Evolutionary conservation across 768 basidiomycete genomes (phyloP), one percentile per base, ranked within the genome.

Genomic region (Zangia roseola): DNA sequence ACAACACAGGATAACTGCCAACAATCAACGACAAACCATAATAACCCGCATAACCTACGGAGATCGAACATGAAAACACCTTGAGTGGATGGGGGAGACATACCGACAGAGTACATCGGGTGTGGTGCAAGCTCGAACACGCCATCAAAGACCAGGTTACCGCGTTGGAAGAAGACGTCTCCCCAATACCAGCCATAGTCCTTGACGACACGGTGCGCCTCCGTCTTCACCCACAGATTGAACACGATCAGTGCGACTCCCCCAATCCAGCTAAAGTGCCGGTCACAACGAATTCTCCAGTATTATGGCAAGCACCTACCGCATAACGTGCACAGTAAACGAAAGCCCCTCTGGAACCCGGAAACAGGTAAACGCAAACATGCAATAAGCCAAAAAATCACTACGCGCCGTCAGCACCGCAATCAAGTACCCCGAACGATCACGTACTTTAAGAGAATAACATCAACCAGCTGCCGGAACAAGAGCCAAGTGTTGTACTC

Each of bases 111-210:
- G 68, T 97, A 97, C 95, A 98, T 97, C 0, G 95, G 89, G 62
- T 92, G 91, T 2, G 90, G 89, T 5, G 91, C 88, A 34, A 94
- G 75, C 64, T 98, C 95, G 57, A 97, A 99, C 16, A 99, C 95
- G 14, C 97, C 97, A 64, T 99, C 95, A 61, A 99, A 99, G 3
- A 97, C 87, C 13, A 98, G 77, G 36, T 88, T 85, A 36, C 91
- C 91, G n/a, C 90, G 85, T 66, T 91, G 89, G 74, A 93, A 92
- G 72, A 93, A 93, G 49, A 84, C 84, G 57, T 93, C 91, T 10
- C 91, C 94, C 92, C 92, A 93, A 67, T 94, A 97, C 94, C 93
- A 97, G 14, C 94, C 94, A 57, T 95, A 97, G 62, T 97, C 95
- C 60, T 97, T 98, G 52, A 98, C 94, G 41, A 98, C 92, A 45